A percentile compares a stretch with the other conserved stretches of the same genome.
phyloP scores from a whole-genome alignment of 257 asterid species.

The Solanum acaule region DNA sequence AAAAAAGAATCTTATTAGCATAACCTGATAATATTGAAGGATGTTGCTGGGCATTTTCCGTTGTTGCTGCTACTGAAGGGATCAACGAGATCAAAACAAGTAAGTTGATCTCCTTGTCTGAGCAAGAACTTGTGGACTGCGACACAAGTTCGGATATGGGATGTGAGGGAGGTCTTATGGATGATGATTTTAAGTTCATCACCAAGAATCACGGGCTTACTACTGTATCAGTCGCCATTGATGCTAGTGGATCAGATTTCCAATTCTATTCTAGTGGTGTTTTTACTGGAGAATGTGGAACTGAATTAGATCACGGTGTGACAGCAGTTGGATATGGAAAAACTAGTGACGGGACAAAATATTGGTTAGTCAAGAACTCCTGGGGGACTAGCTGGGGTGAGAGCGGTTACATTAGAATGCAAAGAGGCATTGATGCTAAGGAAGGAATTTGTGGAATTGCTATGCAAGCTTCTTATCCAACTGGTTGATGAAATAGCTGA shows the following conservation, averaged over 20 bases:
- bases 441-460: too few species aligned
- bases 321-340: not conserved
- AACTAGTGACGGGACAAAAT: not conserved
- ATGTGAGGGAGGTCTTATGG: constrained; percentile 3
- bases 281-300: not conserved
- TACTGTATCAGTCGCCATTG: not conserved
- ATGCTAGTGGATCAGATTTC: constrained; percentile 1
- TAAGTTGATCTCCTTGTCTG: not conserved
- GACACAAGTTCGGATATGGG: not conserved
- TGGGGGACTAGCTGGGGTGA: not conserved
- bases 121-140: constrained; percentile 10
- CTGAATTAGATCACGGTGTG: not conserved
- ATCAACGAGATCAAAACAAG: not conserved
- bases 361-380: not conserved
- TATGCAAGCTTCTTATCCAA: too few species aligned
- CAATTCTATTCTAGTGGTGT: not conserved
- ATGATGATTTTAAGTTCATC: constrained; percentile 1
- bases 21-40: not conserved
- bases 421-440: too few species aligned
- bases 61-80: constrained; percentile 13
- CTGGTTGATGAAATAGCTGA: too few species aligned
- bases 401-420: not conserved
- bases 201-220: not conserved
- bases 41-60: constrained; percentile 15
- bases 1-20: not conserved